Evolutionary conservation across 2,329 filamentous ascomycete species (phyloP).

Genomic region (Tolypocladium inflatum): DNA sequence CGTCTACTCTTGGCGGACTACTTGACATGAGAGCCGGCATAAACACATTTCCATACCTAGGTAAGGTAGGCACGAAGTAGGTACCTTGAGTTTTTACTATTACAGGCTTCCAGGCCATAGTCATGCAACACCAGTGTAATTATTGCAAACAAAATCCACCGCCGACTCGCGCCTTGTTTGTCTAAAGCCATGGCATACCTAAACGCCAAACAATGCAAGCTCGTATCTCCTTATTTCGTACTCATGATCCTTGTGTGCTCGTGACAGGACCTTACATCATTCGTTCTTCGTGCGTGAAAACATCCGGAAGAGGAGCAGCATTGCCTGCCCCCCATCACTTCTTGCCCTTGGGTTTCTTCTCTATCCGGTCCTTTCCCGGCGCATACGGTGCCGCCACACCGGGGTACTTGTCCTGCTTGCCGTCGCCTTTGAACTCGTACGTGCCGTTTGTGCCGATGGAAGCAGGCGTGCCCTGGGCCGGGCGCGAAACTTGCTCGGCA

Average conservation of each 20-base stretch:
- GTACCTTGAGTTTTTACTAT: too few relatives aligned
- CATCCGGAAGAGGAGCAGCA: not conserved
- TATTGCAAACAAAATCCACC: not conserved
- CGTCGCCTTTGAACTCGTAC: constrained; percentile 40
- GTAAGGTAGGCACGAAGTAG: too few relatives aligned
- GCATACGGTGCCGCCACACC: constrained; percentile 49
- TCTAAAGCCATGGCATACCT: not conserved
- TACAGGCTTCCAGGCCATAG: not conserved
- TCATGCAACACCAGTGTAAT: not conserved
- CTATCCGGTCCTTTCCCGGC: constrained; percentile 41
- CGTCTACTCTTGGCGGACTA: too few relatives aligned
- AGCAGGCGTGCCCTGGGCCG: constrained; percentile 45
- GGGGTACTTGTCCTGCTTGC: constrained; percentile 33
- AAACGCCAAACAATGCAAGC: not conserved
- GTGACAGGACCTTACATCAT: not conserved
- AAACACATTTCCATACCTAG: too few relatives aligned
- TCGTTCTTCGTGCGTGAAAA: not conserved
- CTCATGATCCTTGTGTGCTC: not conserved
- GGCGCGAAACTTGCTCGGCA: constrained; percentile 62
- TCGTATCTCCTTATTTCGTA: not conserved
- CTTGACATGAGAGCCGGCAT: too few relatives aligned
- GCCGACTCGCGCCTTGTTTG: not conserved
- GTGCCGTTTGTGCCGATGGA: constrained; percentile 30
- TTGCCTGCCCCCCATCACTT: constrained; percentile 9
- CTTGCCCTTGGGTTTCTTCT: constrained; percentile 24